A percentile compares a stretch with the other conserved stretches of the same genome.
These are phyloP conservation scores for Ceratobasidium sp. DNA, from an alignment of 1,284 basidiomycete species.

Conservation along the genomic window DNA sequence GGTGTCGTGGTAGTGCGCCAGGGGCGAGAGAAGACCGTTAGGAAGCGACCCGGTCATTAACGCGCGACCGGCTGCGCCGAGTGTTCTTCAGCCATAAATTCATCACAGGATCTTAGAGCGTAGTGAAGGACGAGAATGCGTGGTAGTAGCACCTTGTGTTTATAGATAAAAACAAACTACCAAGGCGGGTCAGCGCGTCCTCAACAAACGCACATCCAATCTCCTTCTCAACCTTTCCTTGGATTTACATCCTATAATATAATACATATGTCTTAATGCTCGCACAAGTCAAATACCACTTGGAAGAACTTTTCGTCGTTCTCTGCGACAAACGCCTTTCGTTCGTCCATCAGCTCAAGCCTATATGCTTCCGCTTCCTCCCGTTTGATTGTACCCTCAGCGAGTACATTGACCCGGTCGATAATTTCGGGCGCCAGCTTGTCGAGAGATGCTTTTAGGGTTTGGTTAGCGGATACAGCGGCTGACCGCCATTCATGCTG, in stretches of 20 bases:
- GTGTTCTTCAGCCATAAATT: too few species aligned
- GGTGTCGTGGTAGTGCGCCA: too few species aligned
- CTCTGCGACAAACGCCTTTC: constrained; percentile 12
- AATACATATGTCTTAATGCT: not conserved
- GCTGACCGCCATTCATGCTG: constrained; percentile 33
- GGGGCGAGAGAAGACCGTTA: too few species aligned
- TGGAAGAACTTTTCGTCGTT: not conserved
- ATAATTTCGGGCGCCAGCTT: constrained; percentile 18
- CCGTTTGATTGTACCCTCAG: constrained; percentile 3
- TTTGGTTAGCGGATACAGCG: not conserved
- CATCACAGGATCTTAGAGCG: too few species aligned
- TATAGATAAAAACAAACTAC: too few species aligned
- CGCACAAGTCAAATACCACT: constrained; percentile 6
- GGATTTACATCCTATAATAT: not conserved
- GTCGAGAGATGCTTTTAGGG: not conserved
- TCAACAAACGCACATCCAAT: too few species aligned
- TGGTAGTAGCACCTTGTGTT: too few species aligned
- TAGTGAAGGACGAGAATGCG: too few species aligned
- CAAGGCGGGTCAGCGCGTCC: too few species aligned
- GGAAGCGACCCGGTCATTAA: too few species aligned
- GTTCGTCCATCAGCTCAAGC: constrained; percentile 27
- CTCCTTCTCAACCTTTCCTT: too few species aligned
- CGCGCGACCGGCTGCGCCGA: too few species aligned
- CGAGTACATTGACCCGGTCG: not conserved
- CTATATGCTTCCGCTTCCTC: constrained; percentile 15